Evolutionary conservation across 2,329 filamentous ascomycete genomes (phyloP).

Genomic region (Cordyceps javanica): DNA sequence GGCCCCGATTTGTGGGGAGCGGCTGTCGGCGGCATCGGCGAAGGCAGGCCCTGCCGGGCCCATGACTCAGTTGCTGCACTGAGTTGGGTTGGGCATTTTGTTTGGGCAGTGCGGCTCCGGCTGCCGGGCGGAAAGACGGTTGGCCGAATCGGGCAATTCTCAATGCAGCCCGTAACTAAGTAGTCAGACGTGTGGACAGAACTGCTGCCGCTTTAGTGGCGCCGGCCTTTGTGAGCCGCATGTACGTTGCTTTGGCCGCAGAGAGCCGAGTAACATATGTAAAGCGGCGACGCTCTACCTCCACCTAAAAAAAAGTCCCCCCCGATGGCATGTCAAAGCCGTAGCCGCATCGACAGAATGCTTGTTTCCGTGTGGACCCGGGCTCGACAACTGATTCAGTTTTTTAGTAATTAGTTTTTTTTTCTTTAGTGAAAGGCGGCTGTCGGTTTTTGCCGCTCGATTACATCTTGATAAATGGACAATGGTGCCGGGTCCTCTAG

Average conservation of each 20-base stretch:
- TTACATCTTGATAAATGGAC: not conserved
- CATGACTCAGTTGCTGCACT: too few relatives aligned
- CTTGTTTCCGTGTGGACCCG: conserved; percentile 5
- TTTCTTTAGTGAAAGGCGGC: not conserved
- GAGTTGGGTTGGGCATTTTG: not conserved
- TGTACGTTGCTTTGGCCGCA: not conserved
- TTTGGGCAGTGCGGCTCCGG: conserved; percentile 15
- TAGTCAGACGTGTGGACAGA: too few relatives aligned
- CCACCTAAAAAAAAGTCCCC: too few relatives aligned
- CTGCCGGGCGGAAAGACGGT: conserved; percentile 14
- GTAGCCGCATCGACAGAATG: not conserved
- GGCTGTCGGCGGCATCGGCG: conserved; percentile 24
- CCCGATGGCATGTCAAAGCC: not conserved
- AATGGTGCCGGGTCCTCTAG: not conserved
- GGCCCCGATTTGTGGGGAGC: not conserved
- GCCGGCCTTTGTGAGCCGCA: not conserved
- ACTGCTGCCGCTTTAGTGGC: not conserved
- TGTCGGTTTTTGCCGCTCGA: conserved; percentile 8
- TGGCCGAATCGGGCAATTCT: conserved; percentile 9
- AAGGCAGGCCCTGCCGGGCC: too few relatives aligned
- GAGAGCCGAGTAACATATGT: not conserved
- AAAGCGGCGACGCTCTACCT: conserved; percentile 1
- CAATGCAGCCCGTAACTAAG: not conserved
- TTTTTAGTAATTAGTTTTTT: not conserved
- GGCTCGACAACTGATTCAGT: not conserved